phyloP scores from a whole-genome alignment of 768 basidiomycete genomes.

The Cystofilobasidium bisporidii region DNA sequence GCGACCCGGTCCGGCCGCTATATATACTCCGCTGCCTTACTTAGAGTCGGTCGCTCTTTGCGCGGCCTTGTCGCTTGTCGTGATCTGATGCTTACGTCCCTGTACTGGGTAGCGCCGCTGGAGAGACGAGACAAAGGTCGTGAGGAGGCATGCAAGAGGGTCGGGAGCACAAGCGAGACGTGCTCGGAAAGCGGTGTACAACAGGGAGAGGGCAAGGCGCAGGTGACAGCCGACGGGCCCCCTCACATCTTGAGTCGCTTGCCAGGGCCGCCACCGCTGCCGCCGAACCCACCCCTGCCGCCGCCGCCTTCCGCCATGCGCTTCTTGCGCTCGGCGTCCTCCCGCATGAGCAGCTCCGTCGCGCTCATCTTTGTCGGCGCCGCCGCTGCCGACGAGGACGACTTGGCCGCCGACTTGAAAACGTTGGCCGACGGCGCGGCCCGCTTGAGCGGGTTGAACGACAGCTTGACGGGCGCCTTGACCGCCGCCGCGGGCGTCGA shows the following conservation, averaged over 20 bases:
- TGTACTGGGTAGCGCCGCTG: too few relatives aligned
- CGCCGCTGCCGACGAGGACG: constrained; percentile 38
- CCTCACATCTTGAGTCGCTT: constrained; percentile 21
- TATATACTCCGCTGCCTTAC: too few relatives aligned
- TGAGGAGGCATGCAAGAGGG: too few relatives aligned
- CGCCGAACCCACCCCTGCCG: constrained; percentile 26
- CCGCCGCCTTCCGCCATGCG: constrained; percentile 38
- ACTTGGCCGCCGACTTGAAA: constrained; percentile 53
- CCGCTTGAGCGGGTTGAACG: constrained; percentile 30
- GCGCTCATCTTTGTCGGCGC: constrained; percentile 52
- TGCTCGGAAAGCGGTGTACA: too few relatives aligned
- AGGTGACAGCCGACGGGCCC: background rate
- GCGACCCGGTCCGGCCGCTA: too few relatives aligned
- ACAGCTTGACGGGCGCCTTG: constrained; percentile 29
- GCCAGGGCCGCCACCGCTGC: constrained; percentile 7
- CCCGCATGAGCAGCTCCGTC: constrained; percentile 73
- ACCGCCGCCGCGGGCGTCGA: constrained; percentile 30
- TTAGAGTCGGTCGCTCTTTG: too few relatives aligned
- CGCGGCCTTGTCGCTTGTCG: too few relatives aligned
- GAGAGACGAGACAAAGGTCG: too few relatives aligned
- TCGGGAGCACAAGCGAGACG: too few relatives aligned
- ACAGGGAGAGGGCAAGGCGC: too few relatives aligned
- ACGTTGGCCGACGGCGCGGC: constrained; percentile 42
- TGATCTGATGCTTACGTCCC: too few relatives aligned
- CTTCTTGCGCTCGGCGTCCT: constrained; percentile 83